Percentiles rank a stretch among this genome's conserved stretches.
phyloP scores from a whole-genome alignment of 176 grass and related monocot genomes.

The Oropetium thomaeum region DNA sequence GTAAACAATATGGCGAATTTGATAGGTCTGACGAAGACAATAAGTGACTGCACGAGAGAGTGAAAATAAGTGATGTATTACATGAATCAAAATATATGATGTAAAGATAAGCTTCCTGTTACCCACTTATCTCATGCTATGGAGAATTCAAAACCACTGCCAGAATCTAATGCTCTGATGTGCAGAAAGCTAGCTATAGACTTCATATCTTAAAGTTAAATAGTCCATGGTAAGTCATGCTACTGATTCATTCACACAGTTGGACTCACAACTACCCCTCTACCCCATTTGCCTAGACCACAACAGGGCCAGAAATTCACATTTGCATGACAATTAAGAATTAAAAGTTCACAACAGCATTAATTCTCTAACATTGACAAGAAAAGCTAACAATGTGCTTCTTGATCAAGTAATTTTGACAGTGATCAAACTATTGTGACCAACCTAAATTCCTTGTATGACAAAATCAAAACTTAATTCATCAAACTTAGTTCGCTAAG shows the following conservation, averaged over 20 bases:
- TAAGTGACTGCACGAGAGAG: conserved; percentile 55
- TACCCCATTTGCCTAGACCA: not conserved
- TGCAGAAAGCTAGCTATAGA: not conserved
- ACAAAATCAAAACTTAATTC: not conserved
- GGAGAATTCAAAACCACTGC: not conserved
- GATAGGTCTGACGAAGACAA: conserved; percentile 71
- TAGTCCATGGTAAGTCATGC: not conserved
- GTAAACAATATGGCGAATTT: conserved; percentile 89
- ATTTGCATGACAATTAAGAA: not conserved
- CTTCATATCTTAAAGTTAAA: not conserved
- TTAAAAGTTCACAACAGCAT: not conserved
- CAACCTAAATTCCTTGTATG: not conserved
- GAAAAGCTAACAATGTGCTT: not conserved
- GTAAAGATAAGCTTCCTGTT: not conserved
- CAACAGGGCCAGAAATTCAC: not conserved
- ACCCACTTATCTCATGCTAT: not conserved
- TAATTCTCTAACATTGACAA: conserved; percentile 7
- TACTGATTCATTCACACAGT: not conserved
- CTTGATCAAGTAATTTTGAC: not conserved
- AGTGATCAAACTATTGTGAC: not conserved
- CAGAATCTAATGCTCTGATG: not conserved
- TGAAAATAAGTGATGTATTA: conserved; percentile 2
- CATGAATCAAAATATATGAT: not conserved
- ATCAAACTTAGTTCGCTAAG: not conserved
- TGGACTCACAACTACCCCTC: not conserved